A percentile compares a stretch with the other conserved stretches of the same genome.
phyloP scores from a whole-genome alignment of 768 basidiomycete genomes.

The Mycena crocata region DNA sequence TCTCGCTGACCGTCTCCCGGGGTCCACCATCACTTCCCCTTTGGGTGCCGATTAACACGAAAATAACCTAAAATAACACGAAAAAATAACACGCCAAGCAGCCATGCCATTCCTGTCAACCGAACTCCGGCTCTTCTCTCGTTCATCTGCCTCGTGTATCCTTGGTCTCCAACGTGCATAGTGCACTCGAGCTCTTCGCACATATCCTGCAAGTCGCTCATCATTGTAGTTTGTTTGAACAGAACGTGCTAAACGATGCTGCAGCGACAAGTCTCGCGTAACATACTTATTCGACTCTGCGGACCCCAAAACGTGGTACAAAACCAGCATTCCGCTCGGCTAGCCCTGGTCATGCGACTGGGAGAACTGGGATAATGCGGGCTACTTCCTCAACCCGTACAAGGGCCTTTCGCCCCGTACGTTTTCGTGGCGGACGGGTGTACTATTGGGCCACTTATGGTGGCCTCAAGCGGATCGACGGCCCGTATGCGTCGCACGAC shows the following conservation, averaged over 20 bases:
- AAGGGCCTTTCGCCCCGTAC: neutral
- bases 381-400: neutral
- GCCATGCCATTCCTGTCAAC: neutral
- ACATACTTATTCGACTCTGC: neutral
- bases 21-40: too few relatives aligned
- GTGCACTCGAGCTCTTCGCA: neutral
- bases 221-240: neutral
- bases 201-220: neutral
- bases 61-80: too few relatives aligned
- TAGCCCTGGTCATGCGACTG: conserved; percentile 1
- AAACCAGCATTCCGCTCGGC: neutral
- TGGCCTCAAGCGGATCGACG: conserved; percentile 5
- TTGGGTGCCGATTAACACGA: too few relatives aligned
- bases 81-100: too few relatives aligned
- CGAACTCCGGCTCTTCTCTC: neutral
- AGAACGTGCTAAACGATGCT: neutral
- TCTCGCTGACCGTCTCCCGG: too few relatives aligned
- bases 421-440: neutral
- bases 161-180: neutral
- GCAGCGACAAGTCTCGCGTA: neutral
- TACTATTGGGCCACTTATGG: conserved; percentile 5
- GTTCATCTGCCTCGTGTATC: neutral
- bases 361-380: neutral
- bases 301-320: neutral
- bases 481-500: neutral